Percentiles rank a stretch among this genome's conserved stretches.
Conservation (phyloP, 108 stramenopile genomes). For the Aureococcus anophagefferens region DNA sequence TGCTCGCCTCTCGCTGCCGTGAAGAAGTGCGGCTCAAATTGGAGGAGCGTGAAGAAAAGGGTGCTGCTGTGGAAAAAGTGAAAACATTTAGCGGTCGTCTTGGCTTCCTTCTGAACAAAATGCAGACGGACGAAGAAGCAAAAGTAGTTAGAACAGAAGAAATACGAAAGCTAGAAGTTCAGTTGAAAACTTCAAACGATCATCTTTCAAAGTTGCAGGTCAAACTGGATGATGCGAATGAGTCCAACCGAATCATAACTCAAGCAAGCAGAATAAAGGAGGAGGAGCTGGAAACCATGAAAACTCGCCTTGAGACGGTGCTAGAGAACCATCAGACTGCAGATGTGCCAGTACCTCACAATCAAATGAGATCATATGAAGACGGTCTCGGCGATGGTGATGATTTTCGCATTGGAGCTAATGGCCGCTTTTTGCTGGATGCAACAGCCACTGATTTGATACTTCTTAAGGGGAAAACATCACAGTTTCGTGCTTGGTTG, state of each 20-base stretch:
- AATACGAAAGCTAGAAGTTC: conserved; percentile 53
- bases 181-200: conserved; percentile 41
- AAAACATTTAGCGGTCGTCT: conserved; percentile 54
- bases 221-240: conserved; percentile 41
- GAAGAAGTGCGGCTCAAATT: conserved; percentile 59
- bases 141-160: conserved; percentile 54
- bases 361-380: too few relatives aligned
- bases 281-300: conserved; percentile 28
- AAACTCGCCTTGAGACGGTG: too few relatives aligned
- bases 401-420: too few relatives aligned
- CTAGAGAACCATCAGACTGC: too few relatives aligned
- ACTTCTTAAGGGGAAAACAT: conserved; percentile 35
- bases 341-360: too few relatives aligned
- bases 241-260: conserved; percentile 49
- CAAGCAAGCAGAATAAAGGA: conserved; percentile 35
- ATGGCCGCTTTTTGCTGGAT: too few relatives aligned
- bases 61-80: conserved; percentile 59
- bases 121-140: conserved; percentile 66
- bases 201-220: conserved; percentile 47
- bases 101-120: conserved; percentile 60
- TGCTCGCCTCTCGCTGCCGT: conserved; percentile 49
- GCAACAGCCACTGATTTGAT: conserved; percentile 19
- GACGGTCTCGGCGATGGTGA: too few relatives aligned
- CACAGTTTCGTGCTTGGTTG: conserved; percentile 44
- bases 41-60: conserved; percentile 51